Percentiles rank a stretch among this genome's conserved stretches.
Evolutionary conservation across 495 filamentous ascomycete genomes (phyloP).

Genomic region (Daldinia caldariorum): DNA sequence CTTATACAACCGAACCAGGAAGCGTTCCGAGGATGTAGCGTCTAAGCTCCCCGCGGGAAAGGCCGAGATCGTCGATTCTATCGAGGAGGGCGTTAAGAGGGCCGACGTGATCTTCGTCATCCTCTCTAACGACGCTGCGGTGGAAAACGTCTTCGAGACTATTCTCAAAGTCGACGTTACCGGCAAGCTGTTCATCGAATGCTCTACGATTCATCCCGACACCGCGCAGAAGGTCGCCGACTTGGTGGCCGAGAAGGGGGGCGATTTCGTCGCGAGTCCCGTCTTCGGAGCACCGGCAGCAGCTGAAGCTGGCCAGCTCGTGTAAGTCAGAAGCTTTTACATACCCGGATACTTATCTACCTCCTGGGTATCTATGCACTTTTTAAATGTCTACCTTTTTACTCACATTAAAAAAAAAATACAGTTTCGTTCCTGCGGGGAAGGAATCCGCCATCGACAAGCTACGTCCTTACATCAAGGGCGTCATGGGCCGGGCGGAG

Average conservation of each 20-base stretch:
- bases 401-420: conserved; percentile 12
- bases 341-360: neutral
- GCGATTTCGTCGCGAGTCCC: conserved; percentile 80
- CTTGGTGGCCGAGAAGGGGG: conserved; percentile 65
- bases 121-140: conserved; percentile 80
- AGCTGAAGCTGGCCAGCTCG: conserved; percentile 78
- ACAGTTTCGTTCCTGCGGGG: conserved; percentile 78
- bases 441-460: conserved; percentile 66
- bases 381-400: neutral
- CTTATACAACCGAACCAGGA: conserved; percentile 80
- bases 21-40: conserved; percentile 67
- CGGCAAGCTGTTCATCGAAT: conserved; percentile 83
- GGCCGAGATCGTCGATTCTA: conserved; percentile 65
- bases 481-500: conserved; percentile 75
- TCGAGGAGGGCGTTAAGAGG: conserved; percentile 71
- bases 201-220: conserved; percentile 87
- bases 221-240: conserved; percentile 73
- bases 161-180: conserved; percentile 65
- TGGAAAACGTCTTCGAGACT: conserved; percentile 65
- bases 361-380: no score
- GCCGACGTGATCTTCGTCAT: conserved; percentile 87
- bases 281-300: conserved; percentile 85
- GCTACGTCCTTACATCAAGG: conserved; percentile 77
- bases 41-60: conserved; percentile 64
- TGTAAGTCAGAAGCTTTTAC: conserved; percentile 37